phyloP scores from a whole-genome alignment of 2,329 filamentous ascomycete species.

The Colletotrichum echinochloae region DNA sequence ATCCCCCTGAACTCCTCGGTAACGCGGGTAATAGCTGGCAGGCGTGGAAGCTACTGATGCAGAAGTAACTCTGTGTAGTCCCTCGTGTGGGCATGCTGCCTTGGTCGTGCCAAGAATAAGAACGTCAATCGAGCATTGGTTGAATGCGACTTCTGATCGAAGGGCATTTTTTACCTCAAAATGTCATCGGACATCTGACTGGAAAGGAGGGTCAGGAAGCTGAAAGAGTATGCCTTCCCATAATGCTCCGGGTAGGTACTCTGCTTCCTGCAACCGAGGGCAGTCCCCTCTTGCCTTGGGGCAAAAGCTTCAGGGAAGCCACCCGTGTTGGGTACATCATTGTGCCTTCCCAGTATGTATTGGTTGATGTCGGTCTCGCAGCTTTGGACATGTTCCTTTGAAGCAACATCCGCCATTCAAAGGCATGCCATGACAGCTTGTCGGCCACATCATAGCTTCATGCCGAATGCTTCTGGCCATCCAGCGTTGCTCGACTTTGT shows the following conservation, averaged over 20 bases:
- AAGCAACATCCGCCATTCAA: neutral
- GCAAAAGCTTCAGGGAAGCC: neutral
- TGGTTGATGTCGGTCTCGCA: neutral
- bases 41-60: no score
- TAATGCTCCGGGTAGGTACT: neutral
- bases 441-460: conserved; percentile 33
- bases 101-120: neutral
- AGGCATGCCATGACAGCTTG: conserved; percentile 15
- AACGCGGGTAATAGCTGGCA: no score
- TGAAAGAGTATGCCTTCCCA: neutral
- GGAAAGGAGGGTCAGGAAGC: neutral
- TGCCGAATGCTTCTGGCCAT: conserved; percentile 1
- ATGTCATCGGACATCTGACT: neutral
- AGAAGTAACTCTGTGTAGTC: neutral
- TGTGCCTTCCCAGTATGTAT: neutral
- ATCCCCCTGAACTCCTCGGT: no score
- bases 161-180: neutral
- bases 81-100: neutral
- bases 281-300: neutral
- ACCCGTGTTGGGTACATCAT: neutral
- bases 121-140: neutral
- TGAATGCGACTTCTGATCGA: neutral
- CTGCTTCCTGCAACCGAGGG: neutral
- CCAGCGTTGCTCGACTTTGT: neutral
- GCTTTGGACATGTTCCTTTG: neutral